Evolutionary conservation across 2,329 filamentous ascomycete genomes (phyloP).

Genomic region (Nemania serpens): DNA sequence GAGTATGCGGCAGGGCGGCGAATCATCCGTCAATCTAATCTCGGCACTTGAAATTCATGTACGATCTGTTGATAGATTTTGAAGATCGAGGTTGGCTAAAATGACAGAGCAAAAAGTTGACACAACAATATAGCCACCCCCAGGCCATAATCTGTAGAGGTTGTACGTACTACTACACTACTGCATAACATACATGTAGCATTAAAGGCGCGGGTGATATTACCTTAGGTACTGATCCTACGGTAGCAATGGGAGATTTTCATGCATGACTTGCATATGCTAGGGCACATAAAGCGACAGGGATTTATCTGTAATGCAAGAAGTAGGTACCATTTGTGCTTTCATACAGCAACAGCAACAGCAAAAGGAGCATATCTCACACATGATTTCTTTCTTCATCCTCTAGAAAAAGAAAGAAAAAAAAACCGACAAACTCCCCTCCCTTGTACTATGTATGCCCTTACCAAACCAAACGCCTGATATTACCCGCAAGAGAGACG

Average conservation of each 20-base stretch:
- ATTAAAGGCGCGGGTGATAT: neutral
- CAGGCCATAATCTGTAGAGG: too few species aligned
- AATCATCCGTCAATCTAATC: too few species aligned
- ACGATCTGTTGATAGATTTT: too few species aligned
- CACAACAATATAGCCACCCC: too few species aligned
- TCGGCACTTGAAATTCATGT: too few species aligned
- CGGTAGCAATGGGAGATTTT: too few species aligned
- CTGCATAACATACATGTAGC: neutral
- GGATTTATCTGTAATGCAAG: neutral
- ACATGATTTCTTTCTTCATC: slow-evolving; percentile 1
- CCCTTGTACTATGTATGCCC: slow-evolving; percentile 6
- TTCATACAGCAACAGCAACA: neutral
- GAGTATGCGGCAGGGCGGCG: too few species aligned
- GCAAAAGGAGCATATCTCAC: slow-evolving; percentile 1
- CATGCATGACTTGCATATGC: too few species aligned
- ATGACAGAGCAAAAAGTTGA: too few species aligned
- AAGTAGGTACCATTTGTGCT: neutral
- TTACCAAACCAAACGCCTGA: slow-evolving; percentile 11
- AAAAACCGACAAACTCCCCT: neutral
- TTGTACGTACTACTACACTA: neutral
- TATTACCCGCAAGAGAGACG: neutral
- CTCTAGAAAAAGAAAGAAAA: slow-evolving; percentile 3
- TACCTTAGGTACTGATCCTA: neutral
- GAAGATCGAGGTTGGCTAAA: too few species aligned
- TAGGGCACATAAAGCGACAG: neutral